These are phyloP conservation scores for Nothomitra cinnamomea DNA, from an alignment of 2,329 filamentous ascomycete species.

Conservation along the genomic window DNA sequence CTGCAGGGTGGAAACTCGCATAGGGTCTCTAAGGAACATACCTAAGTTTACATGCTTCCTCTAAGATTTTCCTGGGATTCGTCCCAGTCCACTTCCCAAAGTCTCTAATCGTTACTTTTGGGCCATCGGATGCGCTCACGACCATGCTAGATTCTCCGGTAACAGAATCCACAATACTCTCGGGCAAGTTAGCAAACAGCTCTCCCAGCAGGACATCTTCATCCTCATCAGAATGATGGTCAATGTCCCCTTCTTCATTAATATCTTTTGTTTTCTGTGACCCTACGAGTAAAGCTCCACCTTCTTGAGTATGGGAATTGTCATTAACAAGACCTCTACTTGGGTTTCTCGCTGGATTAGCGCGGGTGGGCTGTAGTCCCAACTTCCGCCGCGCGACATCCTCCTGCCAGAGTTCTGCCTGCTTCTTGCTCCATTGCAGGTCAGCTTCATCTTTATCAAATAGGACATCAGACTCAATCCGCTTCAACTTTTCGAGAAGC, in stretches of 20 bases:
- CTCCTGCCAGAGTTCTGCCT: slow-evolving; percentile 38
- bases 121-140: slow-evolving; percentile 23
- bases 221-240: slow-evolving; percentile 24
- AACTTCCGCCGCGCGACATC: slow-evolving; percentile 21
- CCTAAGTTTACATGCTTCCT: slow-evolving; percentile 77
- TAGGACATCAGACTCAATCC: slow-evolving; percentile 61
- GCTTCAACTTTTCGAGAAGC: slow-evolving; percentile 54
- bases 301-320: slow-evolving; percentile 24
- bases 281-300: slow-evolving; percentile 38
- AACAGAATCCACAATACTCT: slow-evolving; percentile 38
- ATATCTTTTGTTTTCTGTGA: too few species aligned
- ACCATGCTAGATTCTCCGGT: slow-evolving; percentile 41
- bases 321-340: slow-evolving; percentile 11
- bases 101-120: slow-evolving; percentile 50
- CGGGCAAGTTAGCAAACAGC: slow-evolving; percentile 43
- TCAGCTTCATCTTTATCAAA: slow-evolving; percentile 54
- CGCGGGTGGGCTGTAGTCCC: slow-evolving; percentile 10
- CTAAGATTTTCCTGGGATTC: slow-evolving; percentile 56
- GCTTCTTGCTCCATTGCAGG: slow-evolving; percentile 43
- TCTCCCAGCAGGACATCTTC: slow-evolving; percentile 37
- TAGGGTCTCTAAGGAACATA: slow-evolving; percentile 20
- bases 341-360: slow-evolving; percentile 6
- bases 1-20: background rate
- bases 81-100: slow-evolving; percentile 74
- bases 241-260: slow-evolving; percentile 27